A percentile compares a stretch with the other conserved stretches of the same genome.
These are phyloP conservation scores for Pythium dissimile DNA, from an alignment of 352 stramenopile genomes.

Conservation along the genomic window DNA sequence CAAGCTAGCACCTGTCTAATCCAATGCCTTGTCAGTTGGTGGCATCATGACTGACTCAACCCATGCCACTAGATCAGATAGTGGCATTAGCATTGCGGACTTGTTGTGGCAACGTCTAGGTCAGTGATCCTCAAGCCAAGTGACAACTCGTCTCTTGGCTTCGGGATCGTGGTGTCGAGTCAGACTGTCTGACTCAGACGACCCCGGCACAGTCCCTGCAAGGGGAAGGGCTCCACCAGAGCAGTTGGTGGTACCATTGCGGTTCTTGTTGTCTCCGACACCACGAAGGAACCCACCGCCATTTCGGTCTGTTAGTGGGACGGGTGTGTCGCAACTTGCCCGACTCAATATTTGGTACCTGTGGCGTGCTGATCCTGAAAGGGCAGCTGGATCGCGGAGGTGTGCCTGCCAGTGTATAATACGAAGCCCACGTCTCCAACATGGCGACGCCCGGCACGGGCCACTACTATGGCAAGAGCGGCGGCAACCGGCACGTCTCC, in stretches of 20 bases:
- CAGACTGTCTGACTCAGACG: background rate
- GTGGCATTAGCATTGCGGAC: background rate
- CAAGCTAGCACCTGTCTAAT: background rate
- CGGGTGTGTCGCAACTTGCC: no score
- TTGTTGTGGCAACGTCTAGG: background rate
- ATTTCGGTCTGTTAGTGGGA: no score
- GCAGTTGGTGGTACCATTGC: background rate
- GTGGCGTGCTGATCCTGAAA: background rate
- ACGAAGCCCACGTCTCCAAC: background rate
- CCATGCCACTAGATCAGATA: background rate
- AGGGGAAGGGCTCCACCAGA: background rate
- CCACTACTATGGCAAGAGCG: constrained; percentile 7
- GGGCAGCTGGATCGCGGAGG: background rate
- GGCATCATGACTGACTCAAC: background rate
- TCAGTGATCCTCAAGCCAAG: no score
- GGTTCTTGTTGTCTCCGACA: background rate
- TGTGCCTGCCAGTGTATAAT: background rate
- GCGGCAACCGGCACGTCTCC: background rate
- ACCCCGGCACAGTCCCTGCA: background rate
- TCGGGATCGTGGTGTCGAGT: no score
- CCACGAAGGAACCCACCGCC: background rate
- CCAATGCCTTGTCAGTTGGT: background rate
- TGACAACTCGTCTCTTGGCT: no score
- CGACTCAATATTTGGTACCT: background rate
- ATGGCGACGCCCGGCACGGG: constrained; percentile 12